phyloP scores from a whole-genome alignment of 306 rosid species.

The Purshia tridentata region DNA sequence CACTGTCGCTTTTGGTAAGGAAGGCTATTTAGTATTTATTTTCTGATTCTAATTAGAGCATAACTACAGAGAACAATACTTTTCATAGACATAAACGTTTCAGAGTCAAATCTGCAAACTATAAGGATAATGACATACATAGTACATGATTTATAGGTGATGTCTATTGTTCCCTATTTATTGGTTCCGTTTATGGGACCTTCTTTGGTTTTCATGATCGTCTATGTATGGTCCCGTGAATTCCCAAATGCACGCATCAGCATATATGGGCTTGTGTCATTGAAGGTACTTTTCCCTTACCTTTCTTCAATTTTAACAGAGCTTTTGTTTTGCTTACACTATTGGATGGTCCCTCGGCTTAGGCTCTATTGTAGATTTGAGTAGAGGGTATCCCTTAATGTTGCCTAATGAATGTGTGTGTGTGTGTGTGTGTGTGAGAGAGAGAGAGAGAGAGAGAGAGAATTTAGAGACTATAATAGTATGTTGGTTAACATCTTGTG shows the following conservation, averaged over 20 bases:
- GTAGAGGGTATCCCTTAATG: too few species aligned
- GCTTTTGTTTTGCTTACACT: too few species aligned
- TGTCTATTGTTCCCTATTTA: conserved; percentile 46
- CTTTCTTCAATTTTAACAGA: too few species aligned
- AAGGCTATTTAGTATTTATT: not conserved
- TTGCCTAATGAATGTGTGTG: too few species aligned
- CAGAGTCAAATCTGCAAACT: too few species aligned
- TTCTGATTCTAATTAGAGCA: not conserved
- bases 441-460: too few species aligned
- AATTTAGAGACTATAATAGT: too few species aligned
- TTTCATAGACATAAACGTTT: not conserved
- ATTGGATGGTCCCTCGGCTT: too few species aligned
- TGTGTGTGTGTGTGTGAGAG: too few species aligned
- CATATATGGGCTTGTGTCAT: conserved; percentile 59
- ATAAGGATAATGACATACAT: not conserved
- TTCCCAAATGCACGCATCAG: conserved; percentile 57
- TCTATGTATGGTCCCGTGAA: conserved; percentile 77
- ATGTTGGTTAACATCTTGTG: not conserved
- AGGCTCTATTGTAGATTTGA: too few species aligned
- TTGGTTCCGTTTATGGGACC: conserved; percentile 46
- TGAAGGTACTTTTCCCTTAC: conserved; percentile 46
- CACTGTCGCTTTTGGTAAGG: conserved; percentile 69
- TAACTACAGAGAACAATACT: too few species aligned
- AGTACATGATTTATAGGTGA: conserved; percentile 39
- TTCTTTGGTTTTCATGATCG: conserved; percentile 67